Evolutionary conservation across 1,139 yeast genomes (phyloP).

Genomic region (Sugiyamaella grinbergsii): DNA sequence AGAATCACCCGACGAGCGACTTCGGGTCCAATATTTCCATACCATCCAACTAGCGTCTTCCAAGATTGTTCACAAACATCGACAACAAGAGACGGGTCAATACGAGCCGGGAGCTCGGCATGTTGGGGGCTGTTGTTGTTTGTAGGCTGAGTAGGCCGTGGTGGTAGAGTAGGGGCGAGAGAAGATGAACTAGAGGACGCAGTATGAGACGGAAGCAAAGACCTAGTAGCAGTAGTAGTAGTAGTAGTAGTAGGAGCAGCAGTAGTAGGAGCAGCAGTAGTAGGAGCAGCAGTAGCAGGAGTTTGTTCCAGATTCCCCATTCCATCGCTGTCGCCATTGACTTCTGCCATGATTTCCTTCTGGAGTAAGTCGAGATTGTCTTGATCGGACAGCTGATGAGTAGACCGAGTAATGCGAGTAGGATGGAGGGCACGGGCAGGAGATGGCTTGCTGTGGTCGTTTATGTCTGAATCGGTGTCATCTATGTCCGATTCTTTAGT

Average conservation of each 20-base stretch:
- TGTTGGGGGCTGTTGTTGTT: background rate
- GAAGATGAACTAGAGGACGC: background rate
- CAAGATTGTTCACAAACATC: conserved; percentile 3
- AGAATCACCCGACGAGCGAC: conserved; percentile 12
- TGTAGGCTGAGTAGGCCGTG: background rate
- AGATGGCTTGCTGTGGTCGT: no score
- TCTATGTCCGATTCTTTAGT: background rate
- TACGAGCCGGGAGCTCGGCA: background rate
- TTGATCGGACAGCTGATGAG: background rate
- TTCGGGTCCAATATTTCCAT: conserved; percentile 11
- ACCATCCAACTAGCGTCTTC: conserved; percentile 14
- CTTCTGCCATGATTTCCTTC: background rate
- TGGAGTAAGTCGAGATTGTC: conserved; percentile 6
- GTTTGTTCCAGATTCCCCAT: background rate
- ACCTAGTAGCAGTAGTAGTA: no score
- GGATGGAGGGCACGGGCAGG: no score
- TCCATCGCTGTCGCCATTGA: background rate
- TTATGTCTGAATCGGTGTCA: background rate
- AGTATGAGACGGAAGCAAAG: background rate
- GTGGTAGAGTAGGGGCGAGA: background rate
- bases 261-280: no score
- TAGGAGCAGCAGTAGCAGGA: no score
- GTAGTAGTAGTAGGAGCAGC: no score
- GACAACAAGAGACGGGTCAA: background rate
- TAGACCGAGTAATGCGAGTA: background rate